A percentile compares a stretch with the other conserved stretches of the same genome.
Conservation (phyloP, 1,284 basidiomycete genomes). For the Fomitopsis palustris region DNA sequence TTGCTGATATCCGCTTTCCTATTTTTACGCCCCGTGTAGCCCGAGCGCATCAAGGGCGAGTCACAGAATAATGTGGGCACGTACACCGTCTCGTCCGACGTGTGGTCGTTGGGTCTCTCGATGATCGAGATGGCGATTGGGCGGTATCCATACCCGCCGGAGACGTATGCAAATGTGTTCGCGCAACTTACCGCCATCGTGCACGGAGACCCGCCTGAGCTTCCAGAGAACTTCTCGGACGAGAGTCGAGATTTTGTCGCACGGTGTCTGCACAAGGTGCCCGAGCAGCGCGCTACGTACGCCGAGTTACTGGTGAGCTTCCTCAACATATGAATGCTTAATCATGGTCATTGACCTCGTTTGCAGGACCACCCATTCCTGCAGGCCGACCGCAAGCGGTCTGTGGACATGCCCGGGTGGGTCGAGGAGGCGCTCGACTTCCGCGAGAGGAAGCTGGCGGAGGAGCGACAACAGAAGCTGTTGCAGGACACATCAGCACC, state of each 20-base stretch:
- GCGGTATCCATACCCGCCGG: conserved; percentile 96
- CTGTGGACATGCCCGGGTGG: conserved; percentile 86
- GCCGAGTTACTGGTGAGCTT: conserved; percentile 69
- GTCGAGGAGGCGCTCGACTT: conserved; percentile 59
- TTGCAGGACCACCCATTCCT: conserved; percentile 69
- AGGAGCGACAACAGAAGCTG: conserved; percentile 17
- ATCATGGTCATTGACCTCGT: neutral
- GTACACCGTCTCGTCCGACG: conserved; percentile 96
- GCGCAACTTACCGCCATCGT: conserved; percentile 96
- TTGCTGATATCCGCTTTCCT: neutral
- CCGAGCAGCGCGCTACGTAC: conserved; percentile 80
- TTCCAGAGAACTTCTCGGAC: conserved; percentile 59
- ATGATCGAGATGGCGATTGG: conserved; percentile 94
- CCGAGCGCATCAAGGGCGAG: conserved; percentile 95
- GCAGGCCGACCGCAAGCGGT: conserved; percentile 44
- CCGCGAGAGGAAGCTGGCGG: conserved; percentile 18
- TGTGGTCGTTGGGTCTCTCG: conserved; percentile 96
- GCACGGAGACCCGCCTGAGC: conserved; percentile 85
- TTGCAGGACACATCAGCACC: conserved; percentile 3
- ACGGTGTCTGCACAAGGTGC: conserved; percentile 73
- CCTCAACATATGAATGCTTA: neutral
- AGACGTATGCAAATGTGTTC: conserved; percentile 96
- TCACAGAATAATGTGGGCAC: conserved; percentile 83
- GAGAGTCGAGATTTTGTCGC: conserved; percentile 58
- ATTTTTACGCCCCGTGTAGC: conserved; percentile 39